Percentiles rank a stretch among this genome's conserved stretches.
These are phyloP conservation scores for Dothidotthia symphoricarpi DNA, from an alignment of 2,329 filamentous ascomycete genomes.

Conservation along the genomic window DNA sequence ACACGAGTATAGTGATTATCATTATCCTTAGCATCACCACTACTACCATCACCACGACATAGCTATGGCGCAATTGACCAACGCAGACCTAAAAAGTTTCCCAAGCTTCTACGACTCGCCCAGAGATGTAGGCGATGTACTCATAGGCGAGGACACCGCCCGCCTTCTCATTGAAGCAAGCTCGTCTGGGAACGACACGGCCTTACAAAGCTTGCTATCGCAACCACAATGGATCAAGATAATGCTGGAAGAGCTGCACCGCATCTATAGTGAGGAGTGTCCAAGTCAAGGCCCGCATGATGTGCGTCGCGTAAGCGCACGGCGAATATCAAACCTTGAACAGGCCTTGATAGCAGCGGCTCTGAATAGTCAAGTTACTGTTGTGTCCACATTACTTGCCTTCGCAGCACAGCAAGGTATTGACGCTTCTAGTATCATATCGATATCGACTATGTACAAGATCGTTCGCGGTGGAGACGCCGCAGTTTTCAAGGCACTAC, in stretches of 20 bases:
- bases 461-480: constrained; percentile 9
- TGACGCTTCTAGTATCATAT: constrained; percentile 3
- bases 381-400: constrained; percentile 12
- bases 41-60: not conserved
- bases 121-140: constrained; percentile 10
- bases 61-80: not conserved
- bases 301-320: constrained; percentile 7
- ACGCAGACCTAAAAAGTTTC: not conserved
- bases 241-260: constrained; percentile 7
- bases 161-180: constrained; percentile 11
- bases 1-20: too few species aligned
- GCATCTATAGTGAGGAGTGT: constrained; percentile 6
- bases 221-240: constrained; percentile 10
- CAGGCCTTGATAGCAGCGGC: constrained; percentile 9
- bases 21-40: not conserved
- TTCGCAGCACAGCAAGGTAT: constrained; percentile 11
- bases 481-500: constrained; percentile 11
- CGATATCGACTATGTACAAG: constrained; percentile 6
- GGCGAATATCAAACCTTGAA: constrained; percentile 6
- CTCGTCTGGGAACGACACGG: constrained; percentile 11
- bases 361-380: constrained; percentile 9
- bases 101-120: constrained; percentile 2
- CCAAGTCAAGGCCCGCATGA: constrained; percentile 5
- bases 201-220: constrained; percentile 12
- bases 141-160: constrained; percentile 11